Conservation (phyloP, 1,284 basidiomycete species). For the Puccinia coronata region DNA sequence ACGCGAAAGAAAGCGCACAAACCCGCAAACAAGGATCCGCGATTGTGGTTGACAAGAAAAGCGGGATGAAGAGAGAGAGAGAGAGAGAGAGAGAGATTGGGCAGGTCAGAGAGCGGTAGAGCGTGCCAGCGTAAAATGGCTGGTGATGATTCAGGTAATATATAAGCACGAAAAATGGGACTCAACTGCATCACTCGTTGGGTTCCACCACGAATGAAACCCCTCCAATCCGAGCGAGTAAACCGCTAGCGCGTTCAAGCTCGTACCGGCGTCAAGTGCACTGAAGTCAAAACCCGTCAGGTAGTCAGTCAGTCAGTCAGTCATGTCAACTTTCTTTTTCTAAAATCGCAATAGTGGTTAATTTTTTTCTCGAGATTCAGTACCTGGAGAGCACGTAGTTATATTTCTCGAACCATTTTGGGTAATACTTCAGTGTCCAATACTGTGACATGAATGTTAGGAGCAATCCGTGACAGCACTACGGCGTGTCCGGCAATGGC, state of each 20-base stretch:
- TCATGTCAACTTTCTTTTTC: slow-evolving; percentile 42
- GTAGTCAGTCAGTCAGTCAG: neutral
- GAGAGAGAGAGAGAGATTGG: neutral
- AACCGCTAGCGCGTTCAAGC: slow-evolving; percentile 55
- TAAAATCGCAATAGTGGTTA: no score
- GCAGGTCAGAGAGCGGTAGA: no score
- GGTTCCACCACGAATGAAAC: slow-evolving; percentile 42
- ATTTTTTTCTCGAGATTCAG: neutral
- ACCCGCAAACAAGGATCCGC: neutral
- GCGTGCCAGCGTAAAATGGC: no score
- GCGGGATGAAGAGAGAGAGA: neutral
- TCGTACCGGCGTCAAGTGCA: slow-evolving; percentile 56
- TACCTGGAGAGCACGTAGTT: slow-evolving; percentile 48
- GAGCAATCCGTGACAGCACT: slow-evolving; percentile 55
- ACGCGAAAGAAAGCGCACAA: neutral
- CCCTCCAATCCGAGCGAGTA: slow-evolving; percentile 53
- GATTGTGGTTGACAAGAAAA: no score
- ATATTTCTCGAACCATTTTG: slow-evolving; percentile 57
- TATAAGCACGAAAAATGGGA: no score
- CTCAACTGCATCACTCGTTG: slow-evolving; percentile 45
- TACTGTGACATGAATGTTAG: slow-evolving; percentile 55
- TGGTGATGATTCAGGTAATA: no score
- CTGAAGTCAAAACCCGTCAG: slow-evolving; percentile 49
- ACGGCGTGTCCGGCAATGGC: no score
- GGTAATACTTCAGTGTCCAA: slow-evolving; percentile 54